phyloP scores from a whole-genome alignment of 2,329 filamentous ascomycete species.

The Davidsoniella neocaledoniae region DNA sequence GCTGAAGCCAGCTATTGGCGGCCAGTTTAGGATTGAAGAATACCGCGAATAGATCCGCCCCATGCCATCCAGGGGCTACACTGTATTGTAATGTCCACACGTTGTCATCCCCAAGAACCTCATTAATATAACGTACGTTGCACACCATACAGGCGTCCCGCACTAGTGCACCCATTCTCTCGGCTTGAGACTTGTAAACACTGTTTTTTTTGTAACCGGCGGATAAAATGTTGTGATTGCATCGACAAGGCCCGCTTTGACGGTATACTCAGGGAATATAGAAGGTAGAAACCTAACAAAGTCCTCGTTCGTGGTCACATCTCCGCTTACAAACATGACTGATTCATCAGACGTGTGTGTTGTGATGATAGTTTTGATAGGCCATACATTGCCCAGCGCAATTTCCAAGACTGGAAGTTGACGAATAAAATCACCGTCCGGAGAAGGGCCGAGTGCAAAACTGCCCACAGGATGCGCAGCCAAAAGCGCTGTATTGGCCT shows the following conservation, averaged over 20 bases:
- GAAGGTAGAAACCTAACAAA: conserved; percentile 19
- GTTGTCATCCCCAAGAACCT: conserved; percentile 20
- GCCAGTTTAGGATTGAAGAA: conserved; percentile 23
- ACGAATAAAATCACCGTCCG: conserved; percentile 19
- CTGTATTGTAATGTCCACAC: conserved; percentile 26
- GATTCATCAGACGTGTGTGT: conserved; percentile 20
- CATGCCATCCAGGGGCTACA: conserved; percentile 24
- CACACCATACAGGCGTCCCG: conserved; percentile 23
- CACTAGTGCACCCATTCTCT: conserved; percentile 19
- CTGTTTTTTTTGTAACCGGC: conserved; percentile 10
- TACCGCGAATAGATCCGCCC: conserved; percentile 23
- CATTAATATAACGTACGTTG: conserved; percentile 22
- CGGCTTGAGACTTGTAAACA: conserved; percentile 17
- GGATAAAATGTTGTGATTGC: conserved; percentile 19
- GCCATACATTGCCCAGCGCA: conserved; percentile 17
- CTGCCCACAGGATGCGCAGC: conserved; percentile 16
- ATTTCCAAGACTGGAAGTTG: conserved; percentile 20
- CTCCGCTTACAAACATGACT: conserved; percentile 18
- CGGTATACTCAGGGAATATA: conserved; percentile 21
- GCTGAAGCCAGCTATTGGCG: conserved; percentile 16
- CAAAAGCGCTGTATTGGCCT: conserved; percentile 18
- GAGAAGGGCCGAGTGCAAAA: conserved; percentile 20
- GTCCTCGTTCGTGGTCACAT: conserved; percentile 18
- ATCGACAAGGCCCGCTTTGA: conserved; percentile 16
- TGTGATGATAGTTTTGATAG: conserved; percentile 17